Base-by-base conservation (phyloP, 1,284 basidiomycete genomes). In the Apiotrichum akiyoshidainum region DNA sequence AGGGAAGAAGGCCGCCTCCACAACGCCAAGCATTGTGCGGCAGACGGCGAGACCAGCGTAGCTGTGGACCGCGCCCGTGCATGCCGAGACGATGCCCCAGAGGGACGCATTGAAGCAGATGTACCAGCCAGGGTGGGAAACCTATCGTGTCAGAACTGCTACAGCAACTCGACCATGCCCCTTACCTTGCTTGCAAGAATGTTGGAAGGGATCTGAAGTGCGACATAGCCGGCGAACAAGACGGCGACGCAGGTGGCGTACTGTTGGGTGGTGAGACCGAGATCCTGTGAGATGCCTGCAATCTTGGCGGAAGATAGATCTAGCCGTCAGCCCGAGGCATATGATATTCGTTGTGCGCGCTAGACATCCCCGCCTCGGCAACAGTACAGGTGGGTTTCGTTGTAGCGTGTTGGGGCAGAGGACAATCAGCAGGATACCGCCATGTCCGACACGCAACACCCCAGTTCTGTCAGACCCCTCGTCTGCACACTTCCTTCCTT, bases 221-320 rank as follows among this genome's bases (percentile, higher is more conserved):
- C 53, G 46, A 71, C 68, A 54, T 68, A 73, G 31, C 68, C 70
- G 17, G 66, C 79, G 54, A 75, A 80, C 2, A 80, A 70, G 35
- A 81, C 69, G 6, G 76, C 72, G 2, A 80, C 69, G 14, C 70
- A 68, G 0, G 77, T 78, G 19, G 66, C 65, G 66, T 75, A 79
- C 44, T 79, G 59, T 12, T 62, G 61, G 2, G 69, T 65, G 2
- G 68, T 67, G 46, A 75, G 42, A 34, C 54, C 46, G 13, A 75
- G 60, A 52, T 72, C 68, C 2, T 45, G 55, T n/a, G 51, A 48
- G 53, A 74, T 69, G 21, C 61, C 63, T 0, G 65, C 68, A 40
- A 76, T 58, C 57, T 75, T 76, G 46, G 74, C 73, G 1, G 64
- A 64, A 14, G 69, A 64, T 26, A 74, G 45, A 35, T 57, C 52